Base-by-base conservation (phyloP, 1,139 yeast genomes). In the Hansenula sp. region DNA sequence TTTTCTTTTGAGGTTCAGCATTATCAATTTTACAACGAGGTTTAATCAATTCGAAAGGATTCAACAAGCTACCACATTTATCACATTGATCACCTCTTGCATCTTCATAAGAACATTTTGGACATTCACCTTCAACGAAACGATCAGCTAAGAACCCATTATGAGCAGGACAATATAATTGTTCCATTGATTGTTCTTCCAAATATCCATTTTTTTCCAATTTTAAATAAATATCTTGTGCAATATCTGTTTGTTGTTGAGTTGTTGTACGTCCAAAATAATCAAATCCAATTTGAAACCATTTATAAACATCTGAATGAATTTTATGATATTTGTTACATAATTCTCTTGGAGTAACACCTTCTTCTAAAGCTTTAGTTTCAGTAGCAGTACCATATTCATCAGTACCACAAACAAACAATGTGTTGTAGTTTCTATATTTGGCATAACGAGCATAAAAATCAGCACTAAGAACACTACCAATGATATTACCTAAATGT, bases 61-160 rank as follows among this genome's bases (percentile, higher is more conserved):
- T 88, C 54, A 94, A 73, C 50, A 92, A 73, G 44, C 71, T 68
- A 47, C 98, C 99, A 72, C 99, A 92, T 57, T 83, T 84, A 64
- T 92, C 99, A 75, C 99, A 92, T 70, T 92, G 99, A 63, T 92
- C 99, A 53, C 99, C 99, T 64, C 98, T 81, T 29, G 99, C 99
- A 62, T 92, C 98, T 48, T 85, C 95, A 59, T 89, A 92, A 34
- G 72, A 76, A 71, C 99, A 92, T 64, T 83, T 83, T 46, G 98
- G 98, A 70, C 99, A 92, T 39, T 82, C 87, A 51, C 99, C 99
- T 68, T 94, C 97, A 30, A 92, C 98, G 59, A 80, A 92, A 65
- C 99, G 75, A 62, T 92, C 99, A 41, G 99, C 98, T 50, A 92
- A 73, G 67, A 82, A 92, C 7, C 96, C 90, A 32, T 88, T 72